These are phyloP conservation scores for Diaporthe caulivora DNA, from an alignment of 2,329 filamentous ascomycete species.

Conservation along the genomic window DNA sequence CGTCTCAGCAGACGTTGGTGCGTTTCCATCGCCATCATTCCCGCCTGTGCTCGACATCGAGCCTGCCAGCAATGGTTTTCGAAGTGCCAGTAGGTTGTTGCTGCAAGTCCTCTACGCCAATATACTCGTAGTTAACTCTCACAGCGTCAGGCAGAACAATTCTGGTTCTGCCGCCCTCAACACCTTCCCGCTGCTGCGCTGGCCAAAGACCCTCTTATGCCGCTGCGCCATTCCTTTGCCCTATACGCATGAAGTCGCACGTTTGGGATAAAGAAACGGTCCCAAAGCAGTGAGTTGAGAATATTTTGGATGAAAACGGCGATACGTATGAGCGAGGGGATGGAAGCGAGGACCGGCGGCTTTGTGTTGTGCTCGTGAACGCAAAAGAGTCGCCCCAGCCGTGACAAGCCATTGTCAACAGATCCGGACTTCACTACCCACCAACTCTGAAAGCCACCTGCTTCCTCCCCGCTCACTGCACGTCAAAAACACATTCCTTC, in stretches of 20 bases:
- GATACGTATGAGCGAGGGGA: slow-evolving; percentile 1
- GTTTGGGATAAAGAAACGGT: slow-evolving; percentile 26
- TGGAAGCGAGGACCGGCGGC: neutral
- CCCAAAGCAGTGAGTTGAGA: neutral
- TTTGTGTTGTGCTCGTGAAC: slow-evolving; percentile 34
- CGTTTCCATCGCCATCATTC: slow-evolving; percentile 9
- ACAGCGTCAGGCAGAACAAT: neutral
- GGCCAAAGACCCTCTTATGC: slow-evolving; percentile 29
- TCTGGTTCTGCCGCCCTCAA: neutral
- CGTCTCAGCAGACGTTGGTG: neutral
- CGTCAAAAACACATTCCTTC: neutral
- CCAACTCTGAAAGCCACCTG: neutral
- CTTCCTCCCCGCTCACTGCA: neutral
- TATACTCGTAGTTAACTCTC: neutral
- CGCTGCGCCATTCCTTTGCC: slow-evolving; percentile 32
- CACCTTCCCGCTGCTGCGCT: neutral
- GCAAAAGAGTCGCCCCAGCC: neutral
- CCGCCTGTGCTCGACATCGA: slow-evolving; percentile 4
- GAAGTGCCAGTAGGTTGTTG: neutral
- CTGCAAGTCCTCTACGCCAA: neutral
- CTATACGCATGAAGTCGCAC: neutral
- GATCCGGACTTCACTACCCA: neutral
- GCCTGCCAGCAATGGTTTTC: neutral
- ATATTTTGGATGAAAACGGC: slow-evolving; percentile 32
- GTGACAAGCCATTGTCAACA: slow-evolving; percentile 32